phyloP scores from a whole-genome alignment of 2,329 filamentous ascomycete genomes.

The Ophiostoma fasciatum region DNA sequence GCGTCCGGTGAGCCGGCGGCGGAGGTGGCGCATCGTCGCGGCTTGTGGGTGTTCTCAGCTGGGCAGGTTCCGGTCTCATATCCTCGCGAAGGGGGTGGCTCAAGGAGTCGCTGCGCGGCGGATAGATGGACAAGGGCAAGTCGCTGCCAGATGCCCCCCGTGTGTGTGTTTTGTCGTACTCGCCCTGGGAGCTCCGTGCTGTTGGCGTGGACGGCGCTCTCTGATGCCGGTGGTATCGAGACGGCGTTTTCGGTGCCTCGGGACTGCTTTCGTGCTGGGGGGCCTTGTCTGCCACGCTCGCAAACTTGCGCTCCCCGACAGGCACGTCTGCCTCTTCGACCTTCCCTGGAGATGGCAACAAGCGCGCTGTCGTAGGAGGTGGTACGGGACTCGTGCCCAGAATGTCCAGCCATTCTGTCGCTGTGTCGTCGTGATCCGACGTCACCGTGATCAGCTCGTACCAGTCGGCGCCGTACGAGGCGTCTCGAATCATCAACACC shows the following conservation, averaged over 20 bases:
- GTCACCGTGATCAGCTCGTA: conserved; percentile 68
- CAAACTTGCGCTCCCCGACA: conserved; percentile 22
- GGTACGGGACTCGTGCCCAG: conserved; percentile 39
- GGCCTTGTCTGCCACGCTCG: conserved; percentile 1
- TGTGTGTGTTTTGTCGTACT: conserved; percentile 11
- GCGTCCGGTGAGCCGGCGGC: conserved; percentile 36
- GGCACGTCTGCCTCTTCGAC: conserved; percentile 19
- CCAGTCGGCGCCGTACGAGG: conserved; percentile 54
- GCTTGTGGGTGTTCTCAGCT: conserved; percentile 20
- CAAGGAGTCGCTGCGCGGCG: conserved; percentile 11
- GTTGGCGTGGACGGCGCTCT: conserved; percentile 10
- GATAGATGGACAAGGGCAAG: background rate
- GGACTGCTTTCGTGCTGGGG: conserved; percentile 3
- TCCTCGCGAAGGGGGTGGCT: conserved; percentile 21
- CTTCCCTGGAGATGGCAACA: conserved; percentile 9
- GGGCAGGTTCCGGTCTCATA: conserved; percentile 23
- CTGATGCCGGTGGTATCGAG: conserved; percentile 18
- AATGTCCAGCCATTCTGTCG: conserved; percentile 77
- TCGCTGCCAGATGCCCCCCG: background rate
- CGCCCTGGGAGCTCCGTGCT: background rate
- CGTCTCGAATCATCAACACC: conserved; percentile 64
- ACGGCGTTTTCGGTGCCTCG: conserved; percentile 11
- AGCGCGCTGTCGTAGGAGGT: conserved; percentile 9
- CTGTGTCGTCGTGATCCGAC: conserved; percentile 61
- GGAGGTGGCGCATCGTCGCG: conserved; percentile 42